phyloP scores from a whole-genome alignment of 305 asterid species.

The Fraxinus nigra region DNA sequence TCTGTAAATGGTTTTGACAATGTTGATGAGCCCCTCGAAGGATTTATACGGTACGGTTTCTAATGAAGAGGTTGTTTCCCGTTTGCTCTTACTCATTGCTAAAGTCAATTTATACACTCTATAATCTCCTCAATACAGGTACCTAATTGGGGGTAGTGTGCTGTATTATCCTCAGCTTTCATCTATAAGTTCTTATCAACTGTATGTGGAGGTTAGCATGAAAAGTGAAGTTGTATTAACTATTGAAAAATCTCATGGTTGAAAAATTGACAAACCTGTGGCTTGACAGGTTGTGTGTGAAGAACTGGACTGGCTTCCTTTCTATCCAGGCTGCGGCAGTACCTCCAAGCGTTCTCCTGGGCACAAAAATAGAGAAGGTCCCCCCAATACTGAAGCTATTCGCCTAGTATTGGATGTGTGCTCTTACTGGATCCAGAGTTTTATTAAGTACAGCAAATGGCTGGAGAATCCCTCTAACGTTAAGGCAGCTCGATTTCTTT shows the following conservation, averaged over 20 bases:
- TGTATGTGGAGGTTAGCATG: slow-evolving; percentile 97
- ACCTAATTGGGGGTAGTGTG: slow-evolving; percentile 90
- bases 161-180: slow-evolving; percentile 95
- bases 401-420: slow-evolving; percentile 73
- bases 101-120: slow-evolving; percentile 4
- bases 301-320: slow-evolving; percentile 98
- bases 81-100: slow-evolving; percentile 17
- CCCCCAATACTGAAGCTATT: slow-evolving; percentile 80
- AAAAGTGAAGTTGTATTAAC: slow-evolving; percentile 20
- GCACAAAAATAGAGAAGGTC: slow-evolving; percentile 57
- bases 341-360: slow-evolving; percentile 42
- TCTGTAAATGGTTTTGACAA: slow-evolving; percentile 69
- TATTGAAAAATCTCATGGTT: slow-evolving; percentile 23
- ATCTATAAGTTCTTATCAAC: slow-evolving; percentile 97
- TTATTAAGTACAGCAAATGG: slow-evolving; percentile 94
- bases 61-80: slow-evolving; percentile 23
- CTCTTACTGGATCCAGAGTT: slow-evolving; percentile 92
- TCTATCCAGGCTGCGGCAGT: slow-evolving; percentile 73
- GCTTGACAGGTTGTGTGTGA: slow-evolving; percentile 90
- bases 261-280: slow-evolving; percentile 26
- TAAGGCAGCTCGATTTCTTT: slow-evolving; percentile 90
- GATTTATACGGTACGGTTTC: slow-evolving; percentile 63
- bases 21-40: slow-evolving; percentile 71
- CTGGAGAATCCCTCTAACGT: slow-evolving; percentile 76
- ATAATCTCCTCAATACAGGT: slow-evolving; percentile 51